These are phyloP conservation scores for Annulohypoxylon moriforme DNA, from an alignment of 495 filamentous ascomycete species.

Conservation along the genomic window DNA sequence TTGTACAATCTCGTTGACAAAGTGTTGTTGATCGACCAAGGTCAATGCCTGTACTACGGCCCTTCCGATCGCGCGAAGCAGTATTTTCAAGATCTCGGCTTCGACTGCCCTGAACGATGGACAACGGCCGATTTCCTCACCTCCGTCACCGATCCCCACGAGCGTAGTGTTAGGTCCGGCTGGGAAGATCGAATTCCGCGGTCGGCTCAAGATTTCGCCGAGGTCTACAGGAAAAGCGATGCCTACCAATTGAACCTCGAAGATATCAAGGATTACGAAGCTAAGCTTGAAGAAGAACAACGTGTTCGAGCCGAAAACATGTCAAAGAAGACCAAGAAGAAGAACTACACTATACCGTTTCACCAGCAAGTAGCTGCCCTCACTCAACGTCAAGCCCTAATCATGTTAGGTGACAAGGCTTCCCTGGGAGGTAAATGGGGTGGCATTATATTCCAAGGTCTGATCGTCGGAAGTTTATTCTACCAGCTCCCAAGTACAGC, in stretches of 20 bases:
- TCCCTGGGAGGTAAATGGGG: slow-evolving; percentile 68
- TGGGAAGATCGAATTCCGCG: slow-evolving; percentile 74
- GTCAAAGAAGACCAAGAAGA: slow-evolving; percentile 61
- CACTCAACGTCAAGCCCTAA: slow-evolving; percentile 72
- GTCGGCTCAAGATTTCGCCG: slow-evolving; percentile 75
- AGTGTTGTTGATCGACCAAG: slow-evolving; percentile 72
- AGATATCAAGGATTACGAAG: slow-evolving; percentile 62
- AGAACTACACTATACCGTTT: slow-evolving; percentile 76
- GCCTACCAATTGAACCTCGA: slow-evolving; percentile 59
- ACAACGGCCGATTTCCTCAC: slow-evolving; percentile 80
- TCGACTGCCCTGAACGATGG: slow-evolving; percentile 63
- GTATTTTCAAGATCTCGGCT: slow-evolving; percentile 73
- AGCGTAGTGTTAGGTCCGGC: slow-evolving; percentile 69
- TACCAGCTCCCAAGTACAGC: slow-evolving; percentile 73
- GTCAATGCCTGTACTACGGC: slow-evolving; percentile 76
- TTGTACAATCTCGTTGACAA: slow-evolving; percentile 75
- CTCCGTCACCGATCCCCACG: slow-evolving; percentile 73
- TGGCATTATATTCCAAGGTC: slow-evolving; percentile 69
- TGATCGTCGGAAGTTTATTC: slow-evolving; percentile 83
- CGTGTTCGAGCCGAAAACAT: slow-evolving; percentile 65
- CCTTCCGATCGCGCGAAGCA: slow-evolving; percentile 65
- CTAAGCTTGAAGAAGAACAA: slow-evolving; percentile 43
- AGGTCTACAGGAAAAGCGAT: slow-evolving; percentile 67
- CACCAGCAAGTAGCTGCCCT: slow-evolving; percentile 74
- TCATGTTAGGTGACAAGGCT: slow-evolving; percentile 59